Evolutionary conservation across 1,284 basidiomycete species (phyloP), one percentile per base, ranked within the genome.

Genomic region (Abortiporus biennis): DNA sequence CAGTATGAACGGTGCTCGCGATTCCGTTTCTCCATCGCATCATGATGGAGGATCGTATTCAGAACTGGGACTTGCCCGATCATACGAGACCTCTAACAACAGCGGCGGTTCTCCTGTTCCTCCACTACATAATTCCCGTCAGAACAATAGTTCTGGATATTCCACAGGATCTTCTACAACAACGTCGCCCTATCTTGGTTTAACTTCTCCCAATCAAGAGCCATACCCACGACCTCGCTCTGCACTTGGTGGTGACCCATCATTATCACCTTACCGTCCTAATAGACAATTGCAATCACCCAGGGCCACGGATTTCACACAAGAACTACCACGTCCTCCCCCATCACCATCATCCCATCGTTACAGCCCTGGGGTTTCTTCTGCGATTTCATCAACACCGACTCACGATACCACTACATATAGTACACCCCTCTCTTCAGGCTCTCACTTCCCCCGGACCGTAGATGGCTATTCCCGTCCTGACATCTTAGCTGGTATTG

Each of bases 171-270:
- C 47, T 4, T 54, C 53, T 29, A 32, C 56, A 36, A 44, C 8
- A 17, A n/a, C 47, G 17, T 38, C 53, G 6, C n/a, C n/a, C n/a
- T 61, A 61, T 38, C 34, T 42, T 11, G 21, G 34, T 22, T 13
- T 40, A 16, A 17, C 60, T 36, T 54, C 63, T 27, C 56, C 54
- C 38, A 49, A 40, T 20, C 64, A 68, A 46, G 80, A 84, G 2
- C 74, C 76, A 6, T 74, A 69, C 52, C 68, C 74, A 22, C 69
- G 80, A 23, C 77, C 81, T 2, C 72, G 68, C 40, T 81, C 81
- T 30, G 76, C 80, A 12, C 53, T 71, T 36, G 72, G 71, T 42
- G 70, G 74, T 47, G 47, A 45, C 13, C 53, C 68, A 19, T 51
- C 63, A n/a, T 57, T 63, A 15, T 74, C 77, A 6, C 72, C 76